Conservation (phyloP, 192 early-diverging fungal genomes). For the Cetraspora pellucida region DNA sequence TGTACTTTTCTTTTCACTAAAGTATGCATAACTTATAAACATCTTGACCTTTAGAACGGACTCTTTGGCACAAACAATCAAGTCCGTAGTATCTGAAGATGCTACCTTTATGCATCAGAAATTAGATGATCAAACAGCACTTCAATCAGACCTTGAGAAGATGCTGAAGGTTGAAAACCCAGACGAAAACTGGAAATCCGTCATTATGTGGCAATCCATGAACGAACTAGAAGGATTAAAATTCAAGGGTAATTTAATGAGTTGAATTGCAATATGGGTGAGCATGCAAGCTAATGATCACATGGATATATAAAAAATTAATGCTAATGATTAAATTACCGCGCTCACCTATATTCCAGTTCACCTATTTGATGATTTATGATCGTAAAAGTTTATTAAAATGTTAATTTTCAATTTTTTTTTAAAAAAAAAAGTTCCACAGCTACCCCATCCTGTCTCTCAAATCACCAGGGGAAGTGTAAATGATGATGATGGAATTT, state of each 20-base stretch:
- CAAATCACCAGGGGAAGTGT: background rate
- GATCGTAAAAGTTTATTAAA: background rate
- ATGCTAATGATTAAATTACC: no score
- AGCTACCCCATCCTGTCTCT: slow-evolving; percentile 7
- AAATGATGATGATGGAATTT: background rate
- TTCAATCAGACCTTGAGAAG: slow-evolving; percentile 7
- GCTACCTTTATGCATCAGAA: background rate
- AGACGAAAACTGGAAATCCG: slow-evolving; percentile 1
- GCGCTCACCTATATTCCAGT: no score
- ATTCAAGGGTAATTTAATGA: slow-evolving; percentile 29
- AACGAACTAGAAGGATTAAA: slow-evolving; percentile 23
- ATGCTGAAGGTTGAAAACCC: background rate
- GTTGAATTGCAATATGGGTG: no score
- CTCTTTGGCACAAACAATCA: background rate
- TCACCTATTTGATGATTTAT: no score
- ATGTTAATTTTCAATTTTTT: background rate
- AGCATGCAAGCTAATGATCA: no score
- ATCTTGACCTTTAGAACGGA: background rate
- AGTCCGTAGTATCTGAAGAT: background rate
- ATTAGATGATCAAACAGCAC: background rate
- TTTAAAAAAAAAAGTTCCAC: background rate
- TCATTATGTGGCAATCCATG: slow-evolving; percentile 4
- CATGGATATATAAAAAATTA: no score
- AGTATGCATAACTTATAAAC: background rate
- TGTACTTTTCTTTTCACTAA: background rate